Percentiles rank a stretch among this genome's conserved stretches.
Evolutionary conservation across 306 rosid genomes (phyloP).

Genomic region (Senna siamea): DNA sequence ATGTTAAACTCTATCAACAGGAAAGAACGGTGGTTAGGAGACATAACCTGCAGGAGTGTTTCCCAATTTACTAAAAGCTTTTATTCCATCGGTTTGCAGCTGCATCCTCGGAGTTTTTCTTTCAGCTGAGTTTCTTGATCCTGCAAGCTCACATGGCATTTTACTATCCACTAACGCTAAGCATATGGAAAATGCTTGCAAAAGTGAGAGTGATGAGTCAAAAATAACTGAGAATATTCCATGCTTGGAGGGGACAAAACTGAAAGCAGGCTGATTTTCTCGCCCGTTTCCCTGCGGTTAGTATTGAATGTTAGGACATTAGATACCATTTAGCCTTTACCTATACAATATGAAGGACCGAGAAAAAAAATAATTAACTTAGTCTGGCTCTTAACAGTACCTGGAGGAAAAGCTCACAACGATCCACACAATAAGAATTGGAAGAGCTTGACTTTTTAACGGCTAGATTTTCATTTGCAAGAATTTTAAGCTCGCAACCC

Average conservation of each 20-base stretch:
- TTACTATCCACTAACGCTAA: slow-evolving; percentile 75
- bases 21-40: slow-evolving; percentile 41
- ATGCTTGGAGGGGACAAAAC: slow-evolving; percentile 63
- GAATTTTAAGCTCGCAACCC: slow-evolving; percentile 82
- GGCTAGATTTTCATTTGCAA: slow-evolving; percentile 56
- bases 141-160: slow-evolving; percentile 56
- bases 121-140: slow-evolving; percentile 51
- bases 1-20: slow-evolving; percentile 48
- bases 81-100: slow-evolving; percentile 47
- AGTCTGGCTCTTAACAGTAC: slow-evolving; percentile 47
- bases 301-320: slow-evolving; percentile 32
- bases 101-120: slow-evolving; percentile 50
- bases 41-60: slow-evolving; percentile 38
- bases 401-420: slow-evolving; percentile 74
- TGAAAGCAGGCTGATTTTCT: slow-evolving; percentile 59
- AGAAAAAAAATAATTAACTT: background rate
- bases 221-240: slow-evolving; percentile 81
- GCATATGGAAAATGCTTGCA: slow-evolving; percentile 95
- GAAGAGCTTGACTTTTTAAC: slow-evolving; percentile 49
- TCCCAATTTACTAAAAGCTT: slow-evolving; percentile 39
- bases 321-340: slow-evolving; percentile 30
- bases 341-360: slow-evolving; percentile 10
- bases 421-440: slow-evolving; percentile 49
- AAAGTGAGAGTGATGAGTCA: slow-evolving; percentile 64
- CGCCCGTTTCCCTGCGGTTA: slow-evolving; percentile 64